phyloP scores from a whole-genome alignment of 2,329 filamentous ascomycete species.

The Graphilbum sp. region DNA sequence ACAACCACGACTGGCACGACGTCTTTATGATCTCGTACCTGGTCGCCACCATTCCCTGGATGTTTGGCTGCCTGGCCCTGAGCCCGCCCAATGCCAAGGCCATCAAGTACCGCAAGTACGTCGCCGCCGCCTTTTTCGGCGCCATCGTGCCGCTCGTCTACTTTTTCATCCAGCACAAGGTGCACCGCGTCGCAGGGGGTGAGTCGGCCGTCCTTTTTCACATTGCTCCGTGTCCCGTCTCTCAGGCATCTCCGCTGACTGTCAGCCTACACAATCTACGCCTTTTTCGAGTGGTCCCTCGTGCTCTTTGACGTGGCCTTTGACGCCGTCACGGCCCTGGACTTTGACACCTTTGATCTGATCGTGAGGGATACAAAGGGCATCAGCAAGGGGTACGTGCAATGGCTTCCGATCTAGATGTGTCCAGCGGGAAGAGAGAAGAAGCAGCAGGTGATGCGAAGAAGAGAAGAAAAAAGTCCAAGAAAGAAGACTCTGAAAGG shows the following conservation, averaged over 20 bases:
- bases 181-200: slow-evolving; percentile 89
- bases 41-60: slow-evolving; percentile 90
- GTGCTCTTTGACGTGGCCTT: slow-evolving; percentile 93
- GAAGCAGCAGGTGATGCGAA: slow-evolving; percentile 3
- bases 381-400: slow-evolving; percentile 93
- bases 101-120: slow-evolving; percentile 74
- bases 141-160: slow-evolving; percentile 83
- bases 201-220: slow-evolving; percentile 19
- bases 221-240: background rate
- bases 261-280: slow-evolving; percentile 86
- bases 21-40: slow-evolving; percentile 99
- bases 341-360: slow-evolving; percentile 81
- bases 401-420: slow-evolving; percentile 88
- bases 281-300: slow-evolving; percentile 94
- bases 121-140: slow-evolving; percentile 74
- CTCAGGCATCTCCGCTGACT: background rate
- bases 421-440: slow-evolving; percentile 8
- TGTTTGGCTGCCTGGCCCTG: slow-evolving; percentile 70
- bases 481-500: slow-evolving; percentile 8
- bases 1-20: slow-evolving; percentile 97
- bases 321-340: slow-evolving; percentile 82
- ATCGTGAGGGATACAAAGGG: slow-evolving; percentile 80
- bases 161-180: slow-evolving; percentile 98
- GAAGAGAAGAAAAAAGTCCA: background rate
- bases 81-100: slow-evolving; percentile 73